Conservation (phyloP, 768 basidiomycete genomes). For the Lactarius evosmus region DNA sequence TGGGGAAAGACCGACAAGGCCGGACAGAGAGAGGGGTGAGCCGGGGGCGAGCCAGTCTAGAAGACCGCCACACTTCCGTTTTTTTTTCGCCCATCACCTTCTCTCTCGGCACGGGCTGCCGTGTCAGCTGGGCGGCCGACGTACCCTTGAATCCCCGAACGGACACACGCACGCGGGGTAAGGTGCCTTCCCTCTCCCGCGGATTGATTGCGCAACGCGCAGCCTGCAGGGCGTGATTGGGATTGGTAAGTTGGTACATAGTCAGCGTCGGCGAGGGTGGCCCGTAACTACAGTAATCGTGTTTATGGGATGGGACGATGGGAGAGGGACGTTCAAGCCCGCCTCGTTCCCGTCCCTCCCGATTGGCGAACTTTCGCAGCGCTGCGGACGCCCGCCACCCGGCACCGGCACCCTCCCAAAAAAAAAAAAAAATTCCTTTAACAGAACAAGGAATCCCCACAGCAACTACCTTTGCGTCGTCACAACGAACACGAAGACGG, state of each 20-base stretch:
- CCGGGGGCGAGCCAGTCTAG: background rate
- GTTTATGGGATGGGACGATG: too few species aligned
- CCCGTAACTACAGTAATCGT: too few species aligned
- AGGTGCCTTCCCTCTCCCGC: background rate
- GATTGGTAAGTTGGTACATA: background rate
- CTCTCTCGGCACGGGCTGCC: constrained; percentile 4
- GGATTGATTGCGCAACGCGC: background rate
- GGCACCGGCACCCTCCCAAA: too few species aligned
- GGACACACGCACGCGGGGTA: background rate
- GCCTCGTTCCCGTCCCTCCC: too few species aligned
- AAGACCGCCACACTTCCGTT: constrained; percentile 3
- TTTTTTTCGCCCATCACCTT: background rate
- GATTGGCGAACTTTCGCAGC: too few species aligned
- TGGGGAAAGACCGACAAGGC: constrained; percentile 13
- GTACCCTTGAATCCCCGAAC: background rate
- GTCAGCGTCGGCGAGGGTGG: background rate
- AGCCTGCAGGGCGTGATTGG: too few species aligned
- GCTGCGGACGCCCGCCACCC: too few species aligned
- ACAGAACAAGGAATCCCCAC: background rate
- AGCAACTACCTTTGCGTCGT: background rate
- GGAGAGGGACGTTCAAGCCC: background rate
- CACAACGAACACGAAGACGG: background rate
- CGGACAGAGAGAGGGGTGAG: constrained; percentile 3
- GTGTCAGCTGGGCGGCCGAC: background rate
- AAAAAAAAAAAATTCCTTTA: background rate